Base-by-base conservation (phyloP, 2,329 filamentous ascomycete species). In the Stenocarpella maydis region DNA sequence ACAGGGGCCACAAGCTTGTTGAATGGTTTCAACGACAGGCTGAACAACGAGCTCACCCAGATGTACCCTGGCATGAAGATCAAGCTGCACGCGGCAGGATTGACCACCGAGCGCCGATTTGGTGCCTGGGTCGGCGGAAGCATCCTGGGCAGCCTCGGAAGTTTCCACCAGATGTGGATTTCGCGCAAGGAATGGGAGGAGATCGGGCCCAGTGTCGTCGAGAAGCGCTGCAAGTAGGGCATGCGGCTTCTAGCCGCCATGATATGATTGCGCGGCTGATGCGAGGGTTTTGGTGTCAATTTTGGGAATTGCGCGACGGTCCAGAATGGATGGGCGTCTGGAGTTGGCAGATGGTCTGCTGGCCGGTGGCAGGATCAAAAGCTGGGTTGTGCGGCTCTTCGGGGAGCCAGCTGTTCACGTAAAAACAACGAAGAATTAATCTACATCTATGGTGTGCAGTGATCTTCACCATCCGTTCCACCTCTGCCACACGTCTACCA, bases 101-200 rank as follows among this genome's bases (percentile, higher is more conserved):
- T 95, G 75, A 92, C 92, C 0, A 92, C 91, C 45, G 97, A 99
- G 85, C 85, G 97, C 66, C 92, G 94, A 73, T 98, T 97, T 80
- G 95, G 93, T 26, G 91, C 93, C 61, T 99, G 96, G 95, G 94
- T 99, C 74, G 96, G 97, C 55, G 96, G 96, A 54, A 98, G 94
- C 81, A 98, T 99, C 75, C 84, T 99, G 74, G 95, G 93, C 8
- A 98, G 95, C 80, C 81, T 99, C 82, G 97, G 97, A 12, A 97
- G 95, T 17, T 99, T 99, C 82, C 96, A 99, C 83, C 96, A 99
- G 84, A 95, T 99, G 92, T 99, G 96, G 96, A 97, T 99, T 75
- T 95, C 92, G 28, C 93, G 90, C 81, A 97, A 97, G 85, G 96
- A 99, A 84, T 98, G 98, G 76, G 94, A 98, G 73, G 97, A 99